phyloP scores from a whole-genome alignment of 306 rosid genomes.

The Astragalus membranaceus region DNA sequence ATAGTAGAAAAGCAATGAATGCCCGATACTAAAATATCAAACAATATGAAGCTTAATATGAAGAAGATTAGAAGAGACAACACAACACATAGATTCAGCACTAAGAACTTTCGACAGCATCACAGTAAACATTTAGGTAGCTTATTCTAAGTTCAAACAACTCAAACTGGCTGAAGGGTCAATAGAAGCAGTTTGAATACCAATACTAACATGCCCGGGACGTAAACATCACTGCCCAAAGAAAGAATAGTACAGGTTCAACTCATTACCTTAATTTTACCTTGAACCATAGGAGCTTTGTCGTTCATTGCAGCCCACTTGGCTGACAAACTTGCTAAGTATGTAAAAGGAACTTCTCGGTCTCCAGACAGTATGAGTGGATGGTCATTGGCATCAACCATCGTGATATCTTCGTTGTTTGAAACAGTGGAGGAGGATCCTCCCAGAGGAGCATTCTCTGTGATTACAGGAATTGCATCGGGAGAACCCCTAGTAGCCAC shows the following conservation, averaged over 20 bases:
- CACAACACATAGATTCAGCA: neutral
- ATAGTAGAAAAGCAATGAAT: neutral
- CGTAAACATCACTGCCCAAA: conserved; percentile 4
- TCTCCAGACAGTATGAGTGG: conserved; percentile 43
- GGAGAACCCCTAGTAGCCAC: conserved; percentile 11
- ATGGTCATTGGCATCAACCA: conserved; percentile 38
- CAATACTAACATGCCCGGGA: too few relatives aligned
- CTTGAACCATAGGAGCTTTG: conserved; percentile 41
- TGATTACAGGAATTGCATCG: neutral
- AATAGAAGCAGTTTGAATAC: neutral
- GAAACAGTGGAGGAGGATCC: conserved; percentile 23
- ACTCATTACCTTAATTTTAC: conserved; percentile 76
- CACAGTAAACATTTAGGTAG: neutral
- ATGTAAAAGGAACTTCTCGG: conserved; percentile 67
- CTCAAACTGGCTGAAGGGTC: neutral
- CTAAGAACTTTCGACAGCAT: neutral
- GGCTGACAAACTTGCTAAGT: conserved; percentile 79
- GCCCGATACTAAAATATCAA: neutral
- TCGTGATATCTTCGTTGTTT: conserved; percentile 27
- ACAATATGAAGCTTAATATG: neutral
- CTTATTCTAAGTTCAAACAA: neutral
- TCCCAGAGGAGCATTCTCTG: neutral
- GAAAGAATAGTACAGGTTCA: conserved; percentile 5
- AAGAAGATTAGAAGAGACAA: neutral
- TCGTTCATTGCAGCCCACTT: conserved; percentile 61